These are phyloP conservation scores for Phytophthora fragariaefolia DNA, from an alignment of 352 stramenopile species.

Conservation along the genomic window DNA sequence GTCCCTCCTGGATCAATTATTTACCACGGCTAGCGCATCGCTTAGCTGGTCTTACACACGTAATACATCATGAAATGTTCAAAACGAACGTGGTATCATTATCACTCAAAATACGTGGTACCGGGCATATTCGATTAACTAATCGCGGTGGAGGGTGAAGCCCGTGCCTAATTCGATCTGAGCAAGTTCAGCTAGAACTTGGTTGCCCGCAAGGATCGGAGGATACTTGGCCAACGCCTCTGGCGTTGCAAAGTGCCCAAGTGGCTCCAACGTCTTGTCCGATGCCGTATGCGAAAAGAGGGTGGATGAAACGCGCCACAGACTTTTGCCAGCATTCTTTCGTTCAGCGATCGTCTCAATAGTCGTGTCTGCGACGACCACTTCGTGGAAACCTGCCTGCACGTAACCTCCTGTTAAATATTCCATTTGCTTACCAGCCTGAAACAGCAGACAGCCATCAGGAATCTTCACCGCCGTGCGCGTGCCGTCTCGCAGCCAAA, in stretches of 20 bases:
- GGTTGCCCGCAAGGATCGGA: conserved; percentile 82
- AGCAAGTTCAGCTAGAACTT: conserved; percentile 88
- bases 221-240: conserved; percentile 79
- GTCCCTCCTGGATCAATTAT: conserved; percentile 56
- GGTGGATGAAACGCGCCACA: conserved; percentile 93
- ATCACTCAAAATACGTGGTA: neutral
- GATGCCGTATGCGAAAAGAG: conserved; percentile 93
- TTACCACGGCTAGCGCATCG: neutral
- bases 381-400: conserved; percentile 93
- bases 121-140: conserved; percentile 6
- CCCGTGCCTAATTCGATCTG: conserved; percentile 86
- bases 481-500: conserved; percentile 91
- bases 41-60: neutral
- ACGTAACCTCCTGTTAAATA: conserved; percentile 93
- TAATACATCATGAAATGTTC: neutral
- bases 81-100: neutral
- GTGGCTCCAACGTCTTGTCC: conserved; percentile 85
- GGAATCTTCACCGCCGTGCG: conserved; percentile 89
- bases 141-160: conserved; percentile 76
- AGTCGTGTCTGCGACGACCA: conserved; percentile 85
- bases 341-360: conserved; percentile 71
- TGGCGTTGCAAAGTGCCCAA: conserved; percentile 79
- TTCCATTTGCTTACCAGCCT: conserved; percentile 93
- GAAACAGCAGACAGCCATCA: conserved; percentile 89
- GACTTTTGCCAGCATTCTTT: conserved; percentile 72